A percentile compares a stretch with the other conserved stretches of the same genome.
phyloP scores from a whole-genome alignment of 2,329 filamentous ascomycete genomes.

The Neobulgaria alba region DNA sequence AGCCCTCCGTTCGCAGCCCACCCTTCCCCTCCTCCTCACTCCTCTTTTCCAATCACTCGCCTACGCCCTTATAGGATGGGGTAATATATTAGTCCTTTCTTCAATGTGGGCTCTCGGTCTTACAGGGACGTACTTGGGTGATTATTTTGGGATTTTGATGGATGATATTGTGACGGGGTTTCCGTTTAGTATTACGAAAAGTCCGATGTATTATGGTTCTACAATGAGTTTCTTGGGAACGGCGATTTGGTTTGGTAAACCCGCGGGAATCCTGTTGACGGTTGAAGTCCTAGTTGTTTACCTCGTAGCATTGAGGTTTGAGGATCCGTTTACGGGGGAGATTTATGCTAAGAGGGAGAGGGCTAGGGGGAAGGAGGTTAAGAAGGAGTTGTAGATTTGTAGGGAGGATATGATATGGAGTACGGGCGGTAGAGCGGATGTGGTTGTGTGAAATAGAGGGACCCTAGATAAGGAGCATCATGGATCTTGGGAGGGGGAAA shows the following conservation, averaged over 20 bases:
- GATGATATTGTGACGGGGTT: conserved; percentile 90
- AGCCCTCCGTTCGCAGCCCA: conserved; percentile 67
- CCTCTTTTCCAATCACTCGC: conserved; percentile 53
- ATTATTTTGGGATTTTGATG: conserved; percentile 99
- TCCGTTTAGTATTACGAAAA: conserved; percentile 83
- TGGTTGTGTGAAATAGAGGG: too few species aligned
- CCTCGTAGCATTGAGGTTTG: conserved; percentile 70
- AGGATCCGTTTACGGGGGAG: conserved; percentile 88
- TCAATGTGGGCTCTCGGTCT: conserved; percentile 90
- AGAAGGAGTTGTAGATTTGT: conserved; percentile 21
- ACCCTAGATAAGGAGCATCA: too few species aligned
- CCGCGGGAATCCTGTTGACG: conserved; percentile 74
- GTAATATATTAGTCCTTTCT: conserved; percentile 78
- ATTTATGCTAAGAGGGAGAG: conserved; percentile 76
- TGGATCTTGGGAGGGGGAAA: too few species aligned
- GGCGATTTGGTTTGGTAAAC: conserved; percentile 76
- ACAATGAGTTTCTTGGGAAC: conserved; percentile 88
- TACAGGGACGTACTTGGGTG: conserved; percentile 91
- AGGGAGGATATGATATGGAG: neutral
- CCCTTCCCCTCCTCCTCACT: conserved; percentile 62
- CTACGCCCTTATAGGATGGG: conserved; percentile 60
- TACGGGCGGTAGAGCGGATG: too few species aligned
- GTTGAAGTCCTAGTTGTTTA: conserved; percentile 70
- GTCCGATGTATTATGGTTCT: conserved; percentile 95
- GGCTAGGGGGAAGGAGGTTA: conserved; percentile 29